These are phyloP conservation scores for Dactylellina haptotyla DNA, from an alignment of 2,329 filamentous ascomycete genomes.

Conservation along the genomic window DNA sequence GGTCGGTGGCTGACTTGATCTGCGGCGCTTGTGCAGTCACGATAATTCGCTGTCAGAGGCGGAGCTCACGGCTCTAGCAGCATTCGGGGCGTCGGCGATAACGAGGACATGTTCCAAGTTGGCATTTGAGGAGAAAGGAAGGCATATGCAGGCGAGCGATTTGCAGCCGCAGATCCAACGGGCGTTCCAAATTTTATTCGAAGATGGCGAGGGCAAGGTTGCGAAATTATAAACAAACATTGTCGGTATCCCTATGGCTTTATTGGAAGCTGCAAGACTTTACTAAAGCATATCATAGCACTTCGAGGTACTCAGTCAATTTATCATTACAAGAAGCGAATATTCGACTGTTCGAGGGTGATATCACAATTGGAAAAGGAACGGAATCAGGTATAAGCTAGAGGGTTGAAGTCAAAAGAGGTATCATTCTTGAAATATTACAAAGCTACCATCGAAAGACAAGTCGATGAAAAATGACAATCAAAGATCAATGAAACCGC, in stretches of 20 bases:
- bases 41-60: slow-evolving; percentile 68
- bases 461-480: slow-evolving; percentile 1
- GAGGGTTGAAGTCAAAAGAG: background rate
- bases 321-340: too few relatives aligned
- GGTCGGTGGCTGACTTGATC: slow-evolving; percentile 57
- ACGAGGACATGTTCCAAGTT: slow-evolving; percentile 90
- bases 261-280: too few relatives aligned
- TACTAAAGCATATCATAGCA: too few relatives aligned
- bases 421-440: slow-evolving; percentile 45
- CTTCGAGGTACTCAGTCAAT: too few relatives aligned
- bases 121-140: slow-evolving; percentile 84
- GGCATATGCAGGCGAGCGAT: slow-evolving; percentile 91
- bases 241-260: too few relatives aligned
- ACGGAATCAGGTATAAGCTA: background rate
- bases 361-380: too few relatives aligned
- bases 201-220: slow-evolving; percentile 68
- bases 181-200: slow-evolving; percentile 82
- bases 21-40: slow-evolving; percentile 59
- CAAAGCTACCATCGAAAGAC: background rate
- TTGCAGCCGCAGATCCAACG: slow-evolving; percentile 87
- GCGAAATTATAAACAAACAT: slow-evolving; percentile 20
- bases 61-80: slow-evolving; percentile 77
- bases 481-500: background rate
- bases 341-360: too few relatives aligned
- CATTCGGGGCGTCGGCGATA: slow-evolving; percentile 85